Base-by-base conservation (phyloP, 352 stramenopile species). In the Blastocystis sp. region DNA sequence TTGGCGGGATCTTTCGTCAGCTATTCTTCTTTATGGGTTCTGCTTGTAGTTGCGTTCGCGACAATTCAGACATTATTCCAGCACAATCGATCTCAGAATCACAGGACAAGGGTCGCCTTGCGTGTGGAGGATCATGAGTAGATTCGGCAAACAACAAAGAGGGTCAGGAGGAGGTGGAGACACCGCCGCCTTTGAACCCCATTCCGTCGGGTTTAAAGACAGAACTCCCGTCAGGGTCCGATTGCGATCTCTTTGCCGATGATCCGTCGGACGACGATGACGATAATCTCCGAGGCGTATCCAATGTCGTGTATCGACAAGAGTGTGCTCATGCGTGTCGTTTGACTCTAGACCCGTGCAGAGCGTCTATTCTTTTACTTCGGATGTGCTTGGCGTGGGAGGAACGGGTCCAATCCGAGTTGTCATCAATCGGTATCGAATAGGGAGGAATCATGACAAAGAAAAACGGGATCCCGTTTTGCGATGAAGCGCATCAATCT, bases 401-500 rank as follows among this genome's bases (percentile, higher is more conserved):
- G 69, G 44, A 18, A 81, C 69, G 6, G 69, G 69, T 21, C 69
- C 69, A 8, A 81, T 81, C 36, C 69, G 69, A 34, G 46, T 64
- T 34, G 53, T 81, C 6, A 81, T 81, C 46, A 81, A 81, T 42
- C 42, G 69, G 69, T 81, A 61, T n/a, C 11, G 29, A 32, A 18
- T 51, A 14, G 16, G 14, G 9, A 42, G 4, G n/a, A 16, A 27
- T 46, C 34, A 24, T 81, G 24, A 34, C 11, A 16, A 44, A 81
- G 69, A 24, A 34, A 64, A 42, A 81, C 69, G 9, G 69, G 69
- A n/a, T 40, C 44, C 14, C 69, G 49, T 49, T 81, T 81, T 48
- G 69, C 69, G 0, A 81, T 81, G 69, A 81, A 81, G 36, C 61
- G 44, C 6, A 81, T 81, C n/a, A 81, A 81, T 32, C 32, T 81